Conservation (phyloP, 2,329 filamentous ascomycete genomes). For the Colletotrichum gloeosporioides region DNA sequence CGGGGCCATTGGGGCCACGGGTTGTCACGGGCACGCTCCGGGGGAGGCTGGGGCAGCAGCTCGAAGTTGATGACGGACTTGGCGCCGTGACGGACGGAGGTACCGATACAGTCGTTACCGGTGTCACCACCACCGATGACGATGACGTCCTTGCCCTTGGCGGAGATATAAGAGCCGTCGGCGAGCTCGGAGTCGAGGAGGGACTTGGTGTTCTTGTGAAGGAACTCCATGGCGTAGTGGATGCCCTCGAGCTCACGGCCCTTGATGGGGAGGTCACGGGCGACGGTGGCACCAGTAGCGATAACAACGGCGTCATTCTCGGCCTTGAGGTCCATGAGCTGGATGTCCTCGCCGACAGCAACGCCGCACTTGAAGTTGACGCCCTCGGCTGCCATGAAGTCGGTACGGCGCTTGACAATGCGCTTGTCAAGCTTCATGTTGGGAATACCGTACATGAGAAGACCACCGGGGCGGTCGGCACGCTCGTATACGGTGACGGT, state of each 20-base stretch:
- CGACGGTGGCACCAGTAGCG: slow-evolving; percentile 91
- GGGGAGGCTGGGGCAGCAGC: slow-evolving; percentile 88
- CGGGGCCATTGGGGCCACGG: slow-evolving; percentile 99
- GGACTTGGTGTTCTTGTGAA: slow-evolving; percentile 98
- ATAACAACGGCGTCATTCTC: slow-evolving; percentile 86
- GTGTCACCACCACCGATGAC: slow-evolving; percentile 98
- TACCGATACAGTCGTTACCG: slow-evolving; percentile 97
- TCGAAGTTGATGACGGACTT: slow-evolving; percentile 98
- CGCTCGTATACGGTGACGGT: slow-evolving; percentile 91
- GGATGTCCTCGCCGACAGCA: slow-evolving; percentile 75
- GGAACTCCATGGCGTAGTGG: slow-evolving; percentile 96
- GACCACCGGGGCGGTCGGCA: slow-evolving; percentile 85
- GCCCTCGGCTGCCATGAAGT: slow-evolving; percentile 93
- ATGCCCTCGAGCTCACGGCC: slow-evolving; percentile 88
- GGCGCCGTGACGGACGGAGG: slow-evolving; percentile 91
- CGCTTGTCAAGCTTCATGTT: slow-evolving; percentile 99
- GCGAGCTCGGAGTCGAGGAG: slow-evolving; percentile 88
- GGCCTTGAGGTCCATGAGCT: slow-evolving; percentile 73
- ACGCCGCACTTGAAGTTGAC: slow-evolving; percentile 81
- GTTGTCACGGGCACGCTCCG: slow-evolving; percentile 91
- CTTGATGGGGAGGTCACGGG: slow-evolving; percentile 89
- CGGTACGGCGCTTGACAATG: slow-evolving; percentile 91
- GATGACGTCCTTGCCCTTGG: slow-evolving; percentile 93
- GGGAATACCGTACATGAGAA: slow-evolving; percentile 98
- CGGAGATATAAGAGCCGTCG: slow-evolving; percentile 88